These are phyloP conservation scores for Xylariaceae sp. DNA, from an alignment of 2,329 filamentous ascomycete species.

Conservation along the genomic window DNA sequence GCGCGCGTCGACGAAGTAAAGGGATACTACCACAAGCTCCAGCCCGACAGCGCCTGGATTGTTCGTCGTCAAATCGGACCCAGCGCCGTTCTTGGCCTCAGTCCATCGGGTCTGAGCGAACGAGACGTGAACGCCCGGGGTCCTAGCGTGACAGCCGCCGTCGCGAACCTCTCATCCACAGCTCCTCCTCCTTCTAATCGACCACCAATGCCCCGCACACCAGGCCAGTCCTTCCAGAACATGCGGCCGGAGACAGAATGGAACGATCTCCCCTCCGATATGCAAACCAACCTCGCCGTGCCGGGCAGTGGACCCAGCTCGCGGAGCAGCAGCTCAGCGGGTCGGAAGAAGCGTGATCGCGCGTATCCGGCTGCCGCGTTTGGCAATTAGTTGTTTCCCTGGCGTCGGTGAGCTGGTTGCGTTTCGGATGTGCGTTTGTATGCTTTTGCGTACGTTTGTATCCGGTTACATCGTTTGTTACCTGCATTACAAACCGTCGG, in stretches of 20 bases:
- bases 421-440: too few relatives aligned
- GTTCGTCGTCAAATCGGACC: constrained; percentile 42
- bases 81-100: constrained; percentile 20
- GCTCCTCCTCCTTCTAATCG: constrained; percentile 1
- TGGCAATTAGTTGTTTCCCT: constrained; percentile 34
- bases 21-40: constrained; percentile 58
- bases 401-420: too few relatives aligned
- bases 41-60: constrained; percentile 57
- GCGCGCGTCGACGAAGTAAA: constrained; percentile 41
- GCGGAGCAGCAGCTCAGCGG: constrained; percentile 52
- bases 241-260: constrained; percentile 55
- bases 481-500: too few relatives aligned
- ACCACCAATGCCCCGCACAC: constrained; percentile 11
- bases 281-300: constrained; percentile 34
- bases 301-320: constrained; percentile 42
- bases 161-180: constrained; percentile 24
- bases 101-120: constrained; percentile 6
- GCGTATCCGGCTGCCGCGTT: constrained; percentile 60
- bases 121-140: background rate
- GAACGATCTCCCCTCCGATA: constrained; percentile 61
- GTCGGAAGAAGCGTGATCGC: constrained; percentile 54
- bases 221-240: constrained; percentile 51
- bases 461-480: too few relatives aligned
- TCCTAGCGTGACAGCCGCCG: constrained; percentile 27
- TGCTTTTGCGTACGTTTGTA: too few relatives aligned